A percentile compares a stretch with the other conserved stretches of the same genome.
These are phyloP conservation scores for Aspergillus tanneri DNA, from an alignment of 2,329 filamentous ascomycete genomes.

Conservation along the genomic window DNA sequence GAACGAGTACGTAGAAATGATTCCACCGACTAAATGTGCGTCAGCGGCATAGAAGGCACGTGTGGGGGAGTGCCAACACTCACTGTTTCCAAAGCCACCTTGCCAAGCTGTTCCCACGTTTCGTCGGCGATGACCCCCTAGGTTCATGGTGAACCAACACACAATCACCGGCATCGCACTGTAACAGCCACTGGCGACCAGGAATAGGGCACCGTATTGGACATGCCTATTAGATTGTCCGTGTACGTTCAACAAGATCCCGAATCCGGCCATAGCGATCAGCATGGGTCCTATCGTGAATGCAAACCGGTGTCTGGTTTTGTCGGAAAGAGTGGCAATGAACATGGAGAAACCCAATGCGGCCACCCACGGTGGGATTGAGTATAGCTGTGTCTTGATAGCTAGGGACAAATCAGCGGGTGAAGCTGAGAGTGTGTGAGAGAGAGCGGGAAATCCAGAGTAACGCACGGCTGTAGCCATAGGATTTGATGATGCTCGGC, in stretches of 20 bases:
- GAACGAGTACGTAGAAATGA: constrained; percentile 73
- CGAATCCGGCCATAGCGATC: constrained; percentile 71
- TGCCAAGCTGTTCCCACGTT: constrained; percentile 76
- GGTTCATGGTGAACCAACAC: constrained; percentile 81
- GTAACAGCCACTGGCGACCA: constrained; percentile 77
- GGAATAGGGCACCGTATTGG: constrained; percentile 77
- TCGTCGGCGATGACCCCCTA: constrained; percentile 69
- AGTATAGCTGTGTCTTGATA: constrained; percentile 54
- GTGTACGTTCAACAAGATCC: constrained; percentile 70
- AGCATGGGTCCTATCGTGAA: constrained; percentile 70
- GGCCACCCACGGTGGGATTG: constrained; percentile 62
- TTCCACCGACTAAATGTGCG: constrained; percentile 60
- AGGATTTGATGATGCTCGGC: constrained; percentile 67
- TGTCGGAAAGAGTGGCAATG: constrained; percentile 71
- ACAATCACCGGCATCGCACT: constrained; percentile 86
- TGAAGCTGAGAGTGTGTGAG: no score
- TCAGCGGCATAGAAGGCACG: constrained; percentile 10
- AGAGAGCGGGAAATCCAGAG: no score
- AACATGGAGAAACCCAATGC: constrained; percentile 79
- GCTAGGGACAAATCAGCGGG: constrained; percentile 29
- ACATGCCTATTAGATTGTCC: constrained; percentile 55
- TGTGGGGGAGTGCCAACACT: constrained; percentile 9
- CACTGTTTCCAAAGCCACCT: constrained; percentile 69
- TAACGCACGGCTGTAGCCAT: constrained; percentile 56
- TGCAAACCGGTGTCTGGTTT: constrained; percentile 67